Evolutionary conservation across 2,329 filamentous ascomycete genomes (phyloP).

Genomic region (Colletotrichum karsti): DNA sequence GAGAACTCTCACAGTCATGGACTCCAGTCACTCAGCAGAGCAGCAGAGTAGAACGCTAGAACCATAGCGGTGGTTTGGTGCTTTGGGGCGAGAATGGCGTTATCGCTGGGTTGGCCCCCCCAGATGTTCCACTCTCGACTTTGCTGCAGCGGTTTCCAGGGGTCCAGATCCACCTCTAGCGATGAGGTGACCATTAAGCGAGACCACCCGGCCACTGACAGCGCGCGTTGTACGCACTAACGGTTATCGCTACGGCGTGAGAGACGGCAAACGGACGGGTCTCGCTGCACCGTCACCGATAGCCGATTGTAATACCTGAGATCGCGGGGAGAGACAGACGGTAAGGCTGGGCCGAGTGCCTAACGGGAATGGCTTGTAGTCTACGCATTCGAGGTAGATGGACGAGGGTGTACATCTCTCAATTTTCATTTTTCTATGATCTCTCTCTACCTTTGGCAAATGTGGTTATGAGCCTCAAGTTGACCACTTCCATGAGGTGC

Average conservation of each 20-base stretch:
- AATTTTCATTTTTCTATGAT: no score
- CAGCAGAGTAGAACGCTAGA: no score
- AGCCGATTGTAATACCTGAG: slow-evolving; percentile 6
- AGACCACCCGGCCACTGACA: neutral
- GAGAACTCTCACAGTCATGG: no score
- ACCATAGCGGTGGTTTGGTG: slow-evolving; percentile 34
- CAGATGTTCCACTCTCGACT: slow-evolving; percentile 17
- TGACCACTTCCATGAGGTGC: no score
- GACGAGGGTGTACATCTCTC: neutral
- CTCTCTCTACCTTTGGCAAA: no score
- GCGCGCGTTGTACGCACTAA: neutral
- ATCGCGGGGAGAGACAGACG: slow-evolving; percentile 9
- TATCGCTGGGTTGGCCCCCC: slow-evolving; percentile 36
- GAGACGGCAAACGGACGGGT: slow-evolving; percentile 19
- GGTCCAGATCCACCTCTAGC: slow-evolving; percentile 5
- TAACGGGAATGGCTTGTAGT: neutral
- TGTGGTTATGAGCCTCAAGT: no score
- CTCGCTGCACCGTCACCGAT: slow-evolving; percentile 28
- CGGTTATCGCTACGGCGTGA: slow-evolving; percentile 19
- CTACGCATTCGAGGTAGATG: neutral
- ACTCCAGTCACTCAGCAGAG: no score
- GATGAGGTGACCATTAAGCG: slow-evolving; percentile 2
- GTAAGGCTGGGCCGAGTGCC: slow-evolving; percentile 10
- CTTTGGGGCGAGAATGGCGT: slow-evolving; percentile 49
- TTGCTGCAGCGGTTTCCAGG: slow-evolving; percentile 13